Percentiles rank a stretch among this genome's conserved stretches.
Evolutionary conservation across 306 rosid species (phyloP).

Genomic region (Boehmeria nivea): DNA sequence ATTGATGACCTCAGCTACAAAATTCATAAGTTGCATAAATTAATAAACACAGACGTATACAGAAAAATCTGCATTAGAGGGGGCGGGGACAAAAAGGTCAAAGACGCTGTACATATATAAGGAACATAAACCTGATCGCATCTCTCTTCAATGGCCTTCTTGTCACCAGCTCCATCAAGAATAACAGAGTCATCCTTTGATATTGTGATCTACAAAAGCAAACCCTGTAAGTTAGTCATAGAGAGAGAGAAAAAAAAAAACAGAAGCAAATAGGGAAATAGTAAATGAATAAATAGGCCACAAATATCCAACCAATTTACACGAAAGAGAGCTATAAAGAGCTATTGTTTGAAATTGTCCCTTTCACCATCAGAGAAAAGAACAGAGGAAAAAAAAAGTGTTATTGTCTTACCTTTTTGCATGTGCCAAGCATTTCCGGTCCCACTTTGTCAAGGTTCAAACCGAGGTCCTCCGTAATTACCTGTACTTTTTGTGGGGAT

Average conservation of each 20-base stretch:
- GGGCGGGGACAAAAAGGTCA: too few relatives aligned
- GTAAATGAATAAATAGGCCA: too few relatives aligned
- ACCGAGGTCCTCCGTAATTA: conserved; percentile 93
- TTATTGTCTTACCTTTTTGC: conserved; percentile 64
- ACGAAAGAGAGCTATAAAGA: too few relatives aligned
- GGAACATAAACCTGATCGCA: conserved; percentile 69
- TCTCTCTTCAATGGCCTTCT: conserved; percentile 77
- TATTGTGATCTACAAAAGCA: conserved; percentile 49
- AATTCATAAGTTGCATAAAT: not conserved
- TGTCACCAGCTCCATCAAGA: conserved; percentile 97
- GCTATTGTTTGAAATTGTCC: too few relatives aligned
- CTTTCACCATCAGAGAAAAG: too few relatives aligned
- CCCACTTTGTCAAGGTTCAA: conserved; percentile 76
- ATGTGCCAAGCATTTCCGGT: conserved; percentile 64
- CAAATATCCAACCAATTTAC: not conserved
- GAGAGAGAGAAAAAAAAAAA: too few relatives aligned
- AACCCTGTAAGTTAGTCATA: not conserved
- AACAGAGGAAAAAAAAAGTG: not conserved
- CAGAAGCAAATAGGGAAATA: not conserved
- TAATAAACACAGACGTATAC: not conserved
- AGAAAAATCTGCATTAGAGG: not conserved
- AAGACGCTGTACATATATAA: not conserved
- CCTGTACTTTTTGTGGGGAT: conserved; percentile 23
- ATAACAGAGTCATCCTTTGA: conserved; percentile 89
- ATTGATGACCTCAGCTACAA: conserved; percentile 41